Evolutionary conservation across 768 basidiomycete genomes (phyloP).

Genomic region (Austroboletus festivus): DNA sequence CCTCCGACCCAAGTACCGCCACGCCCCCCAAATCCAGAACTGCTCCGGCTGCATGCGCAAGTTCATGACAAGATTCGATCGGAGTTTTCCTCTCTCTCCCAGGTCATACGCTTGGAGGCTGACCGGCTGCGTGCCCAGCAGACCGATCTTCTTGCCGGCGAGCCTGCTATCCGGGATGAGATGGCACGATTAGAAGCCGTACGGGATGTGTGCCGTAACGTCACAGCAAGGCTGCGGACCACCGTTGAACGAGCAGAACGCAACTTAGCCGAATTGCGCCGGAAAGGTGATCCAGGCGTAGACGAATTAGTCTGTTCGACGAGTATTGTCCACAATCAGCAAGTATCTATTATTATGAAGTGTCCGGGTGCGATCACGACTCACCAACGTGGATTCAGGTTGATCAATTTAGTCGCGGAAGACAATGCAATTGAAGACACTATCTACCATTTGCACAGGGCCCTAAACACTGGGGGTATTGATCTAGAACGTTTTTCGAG

Average conservation of each 20-base stretch:
- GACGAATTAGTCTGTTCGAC: slow-evolving; percentile 97
- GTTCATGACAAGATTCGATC: slow-evolving; percentile 73
- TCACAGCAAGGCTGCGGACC: slow-evolving; percentile 61
- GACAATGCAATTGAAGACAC: slow-evolving; percentile 99
- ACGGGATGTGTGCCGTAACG: slow-evolving; percentile 81
- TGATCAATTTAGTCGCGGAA: slow-evolving; percentile 97
- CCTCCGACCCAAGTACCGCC: slow-evolving; percentile 51
- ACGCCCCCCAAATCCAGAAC: slow-evolving; percentile 86
- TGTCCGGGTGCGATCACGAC: slow-evolving; percentile 1
- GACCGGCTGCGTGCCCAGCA: slow-evolving; percentile 80
- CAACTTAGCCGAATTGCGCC: slow-evolving; percentile 72
- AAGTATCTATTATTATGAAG: slow-evolving; percentile 6
- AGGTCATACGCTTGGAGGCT: slow-evolving; percentile 60
- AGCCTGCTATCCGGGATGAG: slow-evolving; percentile 94
- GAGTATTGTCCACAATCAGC: slow-evolving; percentile 97
- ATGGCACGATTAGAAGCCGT: slow-evolving; percentile 94
- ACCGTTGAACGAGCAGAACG: slow-evolving; percentile 67
- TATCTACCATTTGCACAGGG: slow-evolving; percentile 93
- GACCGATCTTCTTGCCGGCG: slow-evolving; percentile 80
- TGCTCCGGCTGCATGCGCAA: slow-evolving; percentile 73
- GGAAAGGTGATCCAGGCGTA: slow-evolving; percentile 87
- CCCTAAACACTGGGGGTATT: slow-evolving; percentile 84
- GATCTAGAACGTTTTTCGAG: slow-evolving; percentile 94
- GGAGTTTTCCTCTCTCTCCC: slow-evolving; percentile 67
- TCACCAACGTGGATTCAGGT: slow-evolving; percentile 43